Evolutionary conservation across 139 green algal genomes (phyloP).

Genomic region (Dunaliella primolecta): DNA sequence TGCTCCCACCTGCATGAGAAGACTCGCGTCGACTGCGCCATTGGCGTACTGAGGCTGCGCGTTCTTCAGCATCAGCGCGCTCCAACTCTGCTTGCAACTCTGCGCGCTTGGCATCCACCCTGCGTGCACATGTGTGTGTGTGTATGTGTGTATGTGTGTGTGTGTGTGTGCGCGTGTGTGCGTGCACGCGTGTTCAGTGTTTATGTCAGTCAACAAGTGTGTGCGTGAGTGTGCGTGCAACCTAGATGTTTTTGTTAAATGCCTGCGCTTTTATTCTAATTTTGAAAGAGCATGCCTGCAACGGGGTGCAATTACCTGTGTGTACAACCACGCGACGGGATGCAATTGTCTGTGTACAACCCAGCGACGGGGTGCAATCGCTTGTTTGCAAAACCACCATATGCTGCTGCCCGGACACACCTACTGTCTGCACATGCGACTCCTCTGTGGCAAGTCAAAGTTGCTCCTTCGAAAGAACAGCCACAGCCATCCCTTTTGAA

Average conservation of each 20-base stretch:
- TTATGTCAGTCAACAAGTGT: background rate
- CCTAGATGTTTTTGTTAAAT: no score
- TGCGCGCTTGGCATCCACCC: conserved; percentile 42
- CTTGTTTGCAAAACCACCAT: no score
- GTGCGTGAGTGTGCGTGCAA: background rate
- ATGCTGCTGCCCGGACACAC: no score
- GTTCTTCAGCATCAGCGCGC: background rate
- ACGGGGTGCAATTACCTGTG: no score
- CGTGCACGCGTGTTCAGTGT: background rate
- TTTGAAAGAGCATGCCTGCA: background rate
- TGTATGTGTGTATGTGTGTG: no score
- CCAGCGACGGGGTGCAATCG: no score
- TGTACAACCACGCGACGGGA: no score
- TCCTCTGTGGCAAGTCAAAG: no score
- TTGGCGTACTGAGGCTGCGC: conserved; percentile 16
- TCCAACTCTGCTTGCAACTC: conserved; percentile 53
- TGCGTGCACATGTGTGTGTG: background rate
- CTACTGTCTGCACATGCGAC: no score
- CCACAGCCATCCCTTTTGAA: no score
- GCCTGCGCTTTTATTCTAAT: background rate
- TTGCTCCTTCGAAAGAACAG: no score
- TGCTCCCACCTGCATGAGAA: background rate
- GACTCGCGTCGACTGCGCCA: conserved; percentile 3
- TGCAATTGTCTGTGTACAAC: no score
- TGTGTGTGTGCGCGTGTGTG: background rate